Percentiles rank a stretch among this genome's conserved stretches.
phyloP scores from a whole-genome alignment of 2,329 filamentous ascomycete species.

The Colletotrichum tanaceti region DNA sequence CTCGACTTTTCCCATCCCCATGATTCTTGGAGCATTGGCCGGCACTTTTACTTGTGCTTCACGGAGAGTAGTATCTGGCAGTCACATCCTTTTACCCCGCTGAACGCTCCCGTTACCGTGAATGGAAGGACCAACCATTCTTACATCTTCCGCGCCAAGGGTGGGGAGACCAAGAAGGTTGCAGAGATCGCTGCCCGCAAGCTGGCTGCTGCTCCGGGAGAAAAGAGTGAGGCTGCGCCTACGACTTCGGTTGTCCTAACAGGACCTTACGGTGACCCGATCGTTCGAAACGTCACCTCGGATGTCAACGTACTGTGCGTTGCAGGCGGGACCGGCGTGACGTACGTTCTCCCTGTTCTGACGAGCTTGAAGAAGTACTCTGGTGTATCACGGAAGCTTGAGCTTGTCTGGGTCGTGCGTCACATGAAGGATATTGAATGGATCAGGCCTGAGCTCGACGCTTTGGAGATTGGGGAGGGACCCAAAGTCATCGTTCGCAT shows the following conservation, averaged over 20 bases:
- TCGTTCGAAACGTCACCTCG: constrained; percentile 54
- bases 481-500: constrained; percentile 64
- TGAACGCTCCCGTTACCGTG: constrained; percentile 61
- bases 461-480: constrained; percentile 52
- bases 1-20: constrained; percentile 74
- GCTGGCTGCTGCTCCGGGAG: constrained; percentile 43
- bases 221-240: constrained; percentile 33
- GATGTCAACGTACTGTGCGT: constrained; percentile 56
- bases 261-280: constrained; percentile 71
- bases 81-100: constrained; percentile 76
- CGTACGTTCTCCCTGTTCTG: constrained; percentile 58
- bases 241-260: constrained; percentile 69
- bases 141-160: constrained; percentile 68
- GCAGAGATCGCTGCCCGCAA: constrained; percentile 58
- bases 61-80: constrained; percentile 76
- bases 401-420: constrained; percentile 75
- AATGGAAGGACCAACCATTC: constrained; percentile 60
- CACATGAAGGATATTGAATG: constrained; percentile 66
- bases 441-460: constrained; percentile 66
- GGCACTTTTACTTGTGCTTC: constrained; percentile 80
- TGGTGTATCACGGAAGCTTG: constrained; percentile 56
- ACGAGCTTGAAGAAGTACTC: constrained; percentile 50
- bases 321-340: constrained; percentile 55
- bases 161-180: constrained; percentile 69
- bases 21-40: constrained; percentile 71